These are phyloP conservation scores for Fusarium neocosmosporiellum DNA, from an alignment of 2,329 filamentous ascomycete genomes.

Conservation along the genomic window DNA sequence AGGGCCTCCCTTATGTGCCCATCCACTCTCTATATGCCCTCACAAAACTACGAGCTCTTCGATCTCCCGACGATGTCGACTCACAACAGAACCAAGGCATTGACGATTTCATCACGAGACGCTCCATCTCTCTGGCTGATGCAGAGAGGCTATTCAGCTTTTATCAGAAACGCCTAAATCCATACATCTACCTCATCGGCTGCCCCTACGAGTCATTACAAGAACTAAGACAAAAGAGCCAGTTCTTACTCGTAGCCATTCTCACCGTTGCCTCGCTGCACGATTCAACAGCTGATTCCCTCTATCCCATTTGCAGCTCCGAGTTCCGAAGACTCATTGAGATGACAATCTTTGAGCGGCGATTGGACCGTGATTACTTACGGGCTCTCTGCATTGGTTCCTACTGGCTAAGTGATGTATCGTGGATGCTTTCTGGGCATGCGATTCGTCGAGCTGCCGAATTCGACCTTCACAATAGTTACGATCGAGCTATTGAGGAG, in stretches of 20 bases:
- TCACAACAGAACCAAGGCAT: constrained; percentile 16
- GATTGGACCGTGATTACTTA: constrained; percentile 60
- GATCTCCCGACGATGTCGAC: constrained; percentile 42
- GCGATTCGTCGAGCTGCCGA: constrained; percentile 60
- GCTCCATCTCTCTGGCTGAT: constrained; percentile 56
- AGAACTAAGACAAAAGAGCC: constrained; percentile 64
- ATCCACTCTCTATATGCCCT: constrained; percentile 51
- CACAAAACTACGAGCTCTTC: constrained; percentile 47
- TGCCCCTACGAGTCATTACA: constrained; percentile 60
- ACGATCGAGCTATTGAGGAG: constrained; percentile 49
- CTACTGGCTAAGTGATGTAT: constrained; percentile 71
- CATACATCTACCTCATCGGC: constrained; percentile 62
- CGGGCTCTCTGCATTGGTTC: constrained; percentile 68
- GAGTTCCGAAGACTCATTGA: constrained; percentile 67
- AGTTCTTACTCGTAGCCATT: constrained; percentile 65
- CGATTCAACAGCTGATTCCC: constrained; percentile 61
- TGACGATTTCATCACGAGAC: constrained; percentile 49
- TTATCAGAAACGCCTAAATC: constrained; percentile 61
- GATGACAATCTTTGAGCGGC: constrained; percentile 50
- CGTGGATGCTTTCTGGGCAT: constrained; percentile 68
- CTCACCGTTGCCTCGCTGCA: constrained; percentile 68
- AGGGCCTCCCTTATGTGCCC: constrained; percentile 48
- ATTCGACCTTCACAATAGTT: constrained; percentile 54
- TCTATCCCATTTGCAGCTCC: constrained; percentile 62
- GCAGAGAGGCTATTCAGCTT: constrained; percentile 62